Percentiles rank a stretch among this genome's conserved stretches.
phyloP scores from a whole-genome alignment of 176 grass and related monocot species.

The Aegilops umbellulata region DNA sequence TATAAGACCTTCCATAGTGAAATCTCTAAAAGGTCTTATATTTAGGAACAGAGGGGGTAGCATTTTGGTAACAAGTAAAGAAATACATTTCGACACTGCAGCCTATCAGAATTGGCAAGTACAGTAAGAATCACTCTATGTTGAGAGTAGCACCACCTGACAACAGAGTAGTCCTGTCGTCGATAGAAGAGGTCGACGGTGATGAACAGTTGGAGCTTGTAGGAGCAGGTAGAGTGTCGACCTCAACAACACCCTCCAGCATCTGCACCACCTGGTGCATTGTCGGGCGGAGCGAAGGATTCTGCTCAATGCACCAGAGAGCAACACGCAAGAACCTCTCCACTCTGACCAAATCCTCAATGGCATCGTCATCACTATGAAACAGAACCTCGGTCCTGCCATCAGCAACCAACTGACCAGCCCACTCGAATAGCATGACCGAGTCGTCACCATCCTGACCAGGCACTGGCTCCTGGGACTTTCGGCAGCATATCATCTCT shows the following conservation, averaged over 20 bases:
- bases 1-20: too few species aligned
- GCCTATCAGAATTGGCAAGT: too few species aligned
- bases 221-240: not conserved
- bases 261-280: constrained; percentile 18
- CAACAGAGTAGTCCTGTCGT: not conserved
- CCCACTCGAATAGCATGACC: not conserved
- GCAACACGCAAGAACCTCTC: constrained; percentile 14
- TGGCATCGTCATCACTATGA: fast-evolving
- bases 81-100: too few species aligned
- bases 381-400: not conserved
- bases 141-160: not conserved
- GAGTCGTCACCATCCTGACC: not conserved
- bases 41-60: too few species aligned
- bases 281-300: not conserved
- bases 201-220: not conserved
- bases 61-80: too few species aligned
- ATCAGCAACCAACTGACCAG: not conserved
- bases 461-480: not conserved
- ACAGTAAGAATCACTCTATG: not conserved
- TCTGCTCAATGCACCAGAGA: constrained; percentile 1
- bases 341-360: not conserved
- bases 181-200: not conserved
- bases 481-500: constrained; percentile 15
- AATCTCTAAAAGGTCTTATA: too few species aligned
- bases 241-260: not conserved